Evolutionary conservation across 2,329 filamentous ascomycete genomes (phyloP).

Genomic region (Zymoseptoria pseudotritici): DNA sequence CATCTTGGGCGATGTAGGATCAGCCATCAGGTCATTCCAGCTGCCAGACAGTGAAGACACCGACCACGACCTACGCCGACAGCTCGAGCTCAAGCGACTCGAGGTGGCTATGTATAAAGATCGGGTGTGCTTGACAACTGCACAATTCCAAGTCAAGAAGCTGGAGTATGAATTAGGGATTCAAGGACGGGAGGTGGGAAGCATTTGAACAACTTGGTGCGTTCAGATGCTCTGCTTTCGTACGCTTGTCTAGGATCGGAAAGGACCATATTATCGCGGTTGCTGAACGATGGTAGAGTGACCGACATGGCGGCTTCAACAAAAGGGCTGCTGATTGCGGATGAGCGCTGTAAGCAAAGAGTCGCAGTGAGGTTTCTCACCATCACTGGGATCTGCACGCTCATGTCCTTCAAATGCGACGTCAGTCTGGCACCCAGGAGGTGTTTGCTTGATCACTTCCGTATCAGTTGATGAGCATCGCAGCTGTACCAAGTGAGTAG

Average conservation of each 20-base stretch:
- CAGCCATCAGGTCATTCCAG: no score
- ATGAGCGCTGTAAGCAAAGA: no score
- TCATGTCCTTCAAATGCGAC: no score
- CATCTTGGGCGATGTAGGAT: no score
- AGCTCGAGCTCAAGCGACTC: background rate
- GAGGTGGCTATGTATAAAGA: background rate
- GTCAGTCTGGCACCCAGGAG: no score
- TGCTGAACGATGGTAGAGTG: background rate
- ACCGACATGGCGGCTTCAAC: no score
- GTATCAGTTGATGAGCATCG: no score
- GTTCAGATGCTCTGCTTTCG: background rate
- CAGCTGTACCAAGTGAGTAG: no score
- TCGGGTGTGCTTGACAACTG: background rate
- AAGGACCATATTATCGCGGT: background rate
- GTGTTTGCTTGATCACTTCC: no score
- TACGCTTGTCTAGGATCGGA: background rate
- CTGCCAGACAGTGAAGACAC: background rate
- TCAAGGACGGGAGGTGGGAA: background rate
- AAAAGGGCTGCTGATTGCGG: no score
- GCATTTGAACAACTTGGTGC: background rate
- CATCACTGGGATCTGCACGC: no score
- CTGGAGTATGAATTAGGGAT: background rate
- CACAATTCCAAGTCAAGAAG: background rate
- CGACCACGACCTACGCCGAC: background rate
- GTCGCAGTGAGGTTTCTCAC: no score